Percentiles rank a stretch among this genome's conserved stretches.
phyloP scores from a whole-genome alignment of 2,329 filamentous ascomycete genomes.

The Aspergillus sp. region DNA sequence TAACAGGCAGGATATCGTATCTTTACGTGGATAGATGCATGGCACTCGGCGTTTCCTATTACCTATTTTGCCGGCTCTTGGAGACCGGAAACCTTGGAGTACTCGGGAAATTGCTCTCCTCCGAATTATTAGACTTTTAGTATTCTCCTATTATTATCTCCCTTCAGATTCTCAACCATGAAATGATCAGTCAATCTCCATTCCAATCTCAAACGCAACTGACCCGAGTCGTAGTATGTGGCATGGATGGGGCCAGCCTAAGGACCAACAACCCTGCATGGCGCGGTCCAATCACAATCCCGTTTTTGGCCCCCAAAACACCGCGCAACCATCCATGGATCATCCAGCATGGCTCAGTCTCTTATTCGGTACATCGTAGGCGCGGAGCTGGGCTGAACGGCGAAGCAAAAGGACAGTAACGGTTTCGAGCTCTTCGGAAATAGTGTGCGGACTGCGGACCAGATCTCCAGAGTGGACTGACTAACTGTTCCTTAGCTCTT shows the following conservation, averaged over 20 bases:
- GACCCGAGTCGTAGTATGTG: background rate
- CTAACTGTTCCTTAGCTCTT: no score
- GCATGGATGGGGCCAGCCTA: background rate
- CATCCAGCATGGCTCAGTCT: no score
- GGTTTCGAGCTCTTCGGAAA: background rate
- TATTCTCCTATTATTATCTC: background rate
- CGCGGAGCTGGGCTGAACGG: no score
- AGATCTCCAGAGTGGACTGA: background rate
- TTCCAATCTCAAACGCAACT: background rate
- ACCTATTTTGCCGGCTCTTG: background rate
- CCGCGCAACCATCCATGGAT: background rate
- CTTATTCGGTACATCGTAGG: background rate
- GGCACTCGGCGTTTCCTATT: slow-evolving; percentile 4
- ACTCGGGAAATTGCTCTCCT: slow-evolving; percentile 5
- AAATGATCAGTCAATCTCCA: background rate
- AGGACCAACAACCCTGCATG: background rate
- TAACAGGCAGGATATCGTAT: background rate
- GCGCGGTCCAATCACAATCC: background rate
- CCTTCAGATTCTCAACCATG: background rate
- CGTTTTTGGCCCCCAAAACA: slow-evolving; percentile 1
- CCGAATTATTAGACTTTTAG: background rate
- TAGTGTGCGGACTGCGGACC: background rate
- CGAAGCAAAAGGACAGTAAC: background rate
- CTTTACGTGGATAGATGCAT: slow-evolving; percentile 10
- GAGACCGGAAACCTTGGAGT: background rate